Evolutionary conservation across 768 basidiomycete genomes (phyloP).

Genomic region (Trametes maxima): DNA sequence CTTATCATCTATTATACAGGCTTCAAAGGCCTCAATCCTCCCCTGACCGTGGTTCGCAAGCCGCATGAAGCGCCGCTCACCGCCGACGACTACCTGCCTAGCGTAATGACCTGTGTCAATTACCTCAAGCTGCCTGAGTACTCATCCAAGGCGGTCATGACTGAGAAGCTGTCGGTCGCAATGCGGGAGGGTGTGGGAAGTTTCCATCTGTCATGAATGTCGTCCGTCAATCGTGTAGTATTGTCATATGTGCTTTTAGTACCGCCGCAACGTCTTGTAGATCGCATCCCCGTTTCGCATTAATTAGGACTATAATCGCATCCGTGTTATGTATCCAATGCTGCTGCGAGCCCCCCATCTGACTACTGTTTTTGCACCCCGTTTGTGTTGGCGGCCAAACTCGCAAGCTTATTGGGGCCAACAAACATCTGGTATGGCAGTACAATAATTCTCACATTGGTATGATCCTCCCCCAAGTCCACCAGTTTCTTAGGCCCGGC

Average conservation of each 20-base stretch:
- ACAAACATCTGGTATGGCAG: too few species aligned
- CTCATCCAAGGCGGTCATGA: constrained; percentile 82
- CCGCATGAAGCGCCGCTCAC: constrained; percentile 89
- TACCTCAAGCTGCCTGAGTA: constrained; percentile 97
- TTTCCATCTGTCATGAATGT: constrained; percentile 89
- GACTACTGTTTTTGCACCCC: too few species aligned
- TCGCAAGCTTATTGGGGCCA: too few species aligned
- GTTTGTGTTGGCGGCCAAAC: too few species aligned
- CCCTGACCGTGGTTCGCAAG: constrained; percentile 95
- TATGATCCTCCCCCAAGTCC: neutral
- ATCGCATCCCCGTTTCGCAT: constrained; percentile 7
- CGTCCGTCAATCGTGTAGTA: constrained; percentile 19
- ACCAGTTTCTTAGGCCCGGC: neutral
- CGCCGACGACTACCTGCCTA: constrained; percentile 93
- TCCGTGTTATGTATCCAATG: neutral
- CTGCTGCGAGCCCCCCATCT: neutral
- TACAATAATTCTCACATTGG: neutral
- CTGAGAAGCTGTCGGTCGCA: constrained; percentile 78
- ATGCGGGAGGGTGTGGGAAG: constrained; percentile 94
- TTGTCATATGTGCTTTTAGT: constrained; percentile 24
- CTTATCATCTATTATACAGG: constrained; percentile 45
- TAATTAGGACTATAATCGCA: constrained; percentile 21
- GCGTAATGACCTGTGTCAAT: constrained; percentile 99
- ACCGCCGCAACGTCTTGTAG: constrained; percentile 20
- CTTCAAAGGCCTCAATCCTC: constrained; percentile 93